These are phyloP conservation scores for Zizania palustris DNA, from an alignment of 202 grass and related monocot genomes.

Conservation along the genomic window DNA sequence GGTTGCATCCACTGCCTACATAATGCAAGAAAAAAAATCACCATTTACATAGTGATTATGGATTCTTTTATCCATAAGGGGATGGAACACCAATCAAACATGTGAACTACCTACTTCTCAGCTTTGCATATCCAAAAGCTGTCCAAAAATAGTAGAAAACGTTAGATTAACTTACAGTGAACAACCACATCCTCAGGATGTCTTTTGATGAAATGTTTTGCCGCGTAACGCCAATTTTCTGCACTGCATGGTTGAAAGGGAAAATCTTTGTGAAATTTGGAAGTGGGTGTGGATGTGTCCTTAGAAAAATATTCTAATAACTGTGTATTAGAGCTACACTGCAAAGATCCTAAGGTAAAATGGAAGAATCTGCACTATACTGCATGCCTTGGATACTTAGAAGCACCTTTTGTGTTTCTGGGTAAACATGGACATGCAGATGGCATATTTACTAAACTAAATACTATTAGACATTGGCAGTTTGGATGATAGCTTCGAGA, in stretches of 20 bases:
- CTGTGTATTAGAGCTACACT: background rate
- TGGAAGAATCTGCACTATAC: constrained; percentile 12
- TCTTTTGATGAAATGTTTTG: constrained; percentile 79
- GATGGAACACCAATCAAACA: background rate
- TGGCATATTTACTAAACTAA: background rate
- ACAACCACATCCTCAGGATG: constrained; percentile 81
- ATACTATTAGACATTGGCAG: background rate
- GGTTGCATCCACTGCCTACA: constrained; percentile 80
- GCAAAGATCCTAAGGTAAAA: constrained; percentile 17
- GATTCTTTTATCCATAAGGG: background rate
- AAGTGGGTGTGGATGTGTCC: background rate
- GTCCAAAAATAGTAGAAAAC: background rate
- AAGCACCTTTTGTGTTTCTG: background rate
- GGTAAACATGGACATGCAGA: background rate
- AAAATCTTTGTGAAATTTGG: constrained; percentile 16
- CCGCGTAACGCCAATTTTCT: constrained; percentile 71
- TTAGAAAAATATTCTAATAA: background rate
- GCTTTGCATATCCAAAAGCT: constrained; percentile 12
- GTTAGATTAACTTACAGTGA: constrained; percentile 57
- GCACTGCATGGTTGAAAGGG: constrained; percentile 66
- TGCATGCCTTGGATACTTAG: constrained; percentile 9
- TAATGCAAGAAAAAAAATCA: constrained; percentile 10
- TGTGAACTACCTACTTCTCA: constrained; percentile 27
- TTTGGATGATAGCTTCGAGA: background rate
- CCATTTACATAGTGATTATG: constrained; percentile 4